These are phyloP conservation scores for Pestalotiopsis sp. DNA, from an alignment of 2,329 filamentous ascomycete genomes.

Conservation along the genomic window DNA sequence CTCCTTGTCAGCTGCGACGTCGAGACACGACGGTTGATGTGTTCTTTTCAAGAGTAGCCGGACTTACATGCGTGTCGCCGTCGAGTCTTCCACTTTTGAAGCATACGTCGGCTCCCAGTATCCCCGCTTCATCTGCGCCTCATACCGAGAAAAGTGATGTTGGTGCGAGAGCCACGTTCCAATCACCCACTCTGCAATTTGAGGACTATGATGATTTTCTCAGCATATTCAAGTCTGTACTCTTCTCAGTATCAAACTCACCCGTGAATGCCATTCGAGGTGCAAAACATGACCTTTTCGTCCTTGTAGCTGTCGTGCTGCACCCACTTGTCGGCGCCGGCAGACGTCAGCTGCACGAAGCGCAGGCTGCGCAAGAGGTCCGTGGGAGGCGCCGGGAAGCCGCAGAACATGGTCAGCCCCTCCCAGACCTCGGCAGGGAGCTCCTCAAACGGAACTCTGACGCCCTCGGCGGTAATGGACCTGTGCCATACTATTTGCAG, in stretches of 20 bases:
- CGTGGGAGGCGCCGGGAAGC: slow-evolving; percentile 30
- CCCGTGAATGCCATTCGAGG: slow-evolving; percentile 60
- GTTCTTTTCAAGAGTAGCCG: not conserved
- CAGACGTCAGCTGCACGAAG: slow-evolving; percentile 44
- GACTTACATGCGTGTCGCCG: slow-evolving; percentile 4
- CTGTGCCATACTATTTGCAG: slow-evolving; percentile 36
- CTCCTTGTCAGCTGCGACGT: not conserved
- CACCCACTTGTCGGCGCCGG: slow-evolving; percentile 43
- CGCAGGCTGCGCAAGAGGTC: slow-evolving; percentile 35
- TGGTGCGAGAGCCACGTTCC: slow-evolving; percentile 50
- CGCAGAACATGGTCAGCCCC: slow-evolving; percentile 40
- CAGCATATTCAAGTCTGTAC: not conserved
- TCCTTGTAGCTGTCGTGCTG: slow-evolving; percentile 41
- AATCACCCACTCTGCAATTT: slow-evolving; percentile 59
- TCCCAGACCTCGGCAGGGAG: slow-evolving; percentile 34
- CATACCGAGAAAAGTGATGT: slow-evolving; percentile 29
- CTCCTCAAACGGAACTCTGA: slow-evolving; percentile 22
- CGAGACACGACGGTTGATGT: not conserved
- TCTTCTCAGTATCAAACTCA: slow-evolving; percentile 25
- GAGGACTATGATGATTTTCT: slow-evolving; percentile 38
- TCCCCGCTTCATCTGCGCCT: not conserved
- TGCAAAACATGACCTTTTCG: slow-evolving; percentile 51
- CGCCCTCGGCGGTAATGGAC: slow-evolving; percentile 16
- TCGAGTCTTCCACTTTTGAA: not conserved
- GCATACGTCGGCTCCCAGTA: slow-evolving; percentile 7